Percentiles rank a stretch among this genome's conserved stretches.
Evolutionary conservation across 257 asterid species (phyloP).

Genomic region (Pogostemon cablin): DNA sequence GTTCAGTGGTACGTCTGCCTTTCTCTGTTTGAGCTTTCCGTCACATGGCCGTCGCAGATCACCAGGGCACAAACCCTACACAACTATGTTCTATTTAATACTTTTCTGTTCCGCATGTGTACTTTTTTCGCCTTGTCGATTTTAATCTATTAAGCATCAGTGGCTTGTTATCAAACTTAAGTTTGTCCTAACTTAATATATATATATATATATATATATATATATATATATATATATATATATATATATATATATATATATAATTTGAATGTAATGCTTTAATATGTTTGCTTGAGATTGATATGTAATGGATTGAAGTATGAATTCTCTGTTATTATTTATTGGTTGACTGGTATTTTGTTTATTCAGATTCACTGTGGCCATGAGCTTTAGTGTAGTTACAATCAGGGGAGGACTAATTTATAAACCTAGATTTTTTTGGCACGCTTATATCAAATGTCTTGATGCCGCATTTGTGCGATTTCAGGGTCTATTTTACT

Average conservation of each 20-base stretch:
- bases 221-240: not conserved
- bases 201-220: not conserved
- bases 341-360: constrained; percentile 2
- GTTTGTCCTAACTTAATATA: constrained; percentile 5
- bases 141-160: constrained; percentile 24
- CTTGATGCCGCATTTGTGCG: constrained; percentile 9
- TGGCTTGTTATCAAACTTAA: not conserved
- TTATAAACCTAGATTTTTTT: not conserved
- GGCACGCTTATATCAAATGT: not conserved
- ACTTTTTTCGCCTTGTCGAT: constrained; percentile 4
- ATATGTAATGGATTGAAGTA: constrained; percentile 19
- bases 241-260: not conserved
- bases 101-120: not conserved
- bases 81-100: constrained; percentile 4
- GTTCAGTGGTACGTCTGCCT: constrained; percentile 38
- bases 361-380: constrained; percentile 30
- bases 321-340: constrained; percentile 8
- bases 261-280: constrained; percentile 9
- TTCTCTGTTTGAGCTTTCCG: constrained; percentile 4
- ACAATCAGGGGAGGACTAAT: constrained; percentile 23
- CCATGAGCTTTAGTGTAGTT: constrained; percentile 32
- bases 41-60: constrained; percentile 41
- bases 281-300: constrained; percentile 14
- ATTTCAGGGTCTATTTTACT: constrained; percentile 16
- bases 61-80: constrained; percentile 39